Base-by-base conservation (phyloP, 306 rosid species). In the Astragalus membranaceus region DNA sequence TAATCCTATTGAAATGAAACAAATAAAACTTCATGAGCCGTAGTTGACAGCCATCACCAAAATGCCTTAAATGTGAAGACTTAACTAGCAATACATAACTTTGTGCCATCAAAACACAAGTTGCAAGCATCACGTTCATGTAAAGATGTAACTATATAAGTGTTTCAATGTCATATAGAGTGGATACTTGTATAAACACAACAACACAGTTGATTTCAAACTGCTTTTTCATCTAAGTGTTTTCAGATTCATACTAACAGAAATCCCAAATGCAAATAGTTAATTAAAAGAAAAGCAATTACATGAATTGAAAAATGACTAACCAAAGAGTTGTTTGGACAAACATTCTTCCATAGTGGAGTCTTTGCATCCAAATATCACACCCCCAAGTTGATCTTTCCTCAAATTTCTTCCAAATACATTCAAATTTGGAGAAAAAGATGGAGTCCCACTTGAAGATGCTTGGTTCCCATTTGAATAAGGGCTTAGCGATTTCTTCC, bases 251-350 rank as follows among this genome's bases (percentile, higher is more conserved):
- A 29, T 55, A 64, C 49, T 36, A 29, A 55, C 9, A 56, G 37
- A 58, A 42, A 64, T 17, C 12, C 10, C 64, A 53, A 46, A 30
- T 16, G 42, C 59, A 75, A 71, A 17, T 11, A 32, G 32, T 1
- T n/a, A 29, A 4, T 33, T 33, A 37, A 64, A 44, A 14, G 17
- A 16, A 7, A 58, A 50, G 8, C 6, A 52, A 64, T 51, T 20
- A 73, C 44, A 75, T 67, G 50, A 23, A n/a, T n/a, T n/a, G n/a
- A 6, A 54, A 47, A 64, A 70, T 44, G 61, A 86, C 88, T 35
- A 39, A 94, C 96, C 98, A 80, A 94, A 94, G 48, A 94, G 85
- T 75, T 94, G 96, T 59, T 84, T 90, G 5, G 79, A 82, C 11
- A 87, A 83, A 58, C 97, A 90, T 66, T 93, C 97, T 54, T 73